These are phyloP conservation scores for Yamadazyma epiphylla DNA, from an alignment of 1,139 yeast species.

Conservation along the genomic window DNA sequence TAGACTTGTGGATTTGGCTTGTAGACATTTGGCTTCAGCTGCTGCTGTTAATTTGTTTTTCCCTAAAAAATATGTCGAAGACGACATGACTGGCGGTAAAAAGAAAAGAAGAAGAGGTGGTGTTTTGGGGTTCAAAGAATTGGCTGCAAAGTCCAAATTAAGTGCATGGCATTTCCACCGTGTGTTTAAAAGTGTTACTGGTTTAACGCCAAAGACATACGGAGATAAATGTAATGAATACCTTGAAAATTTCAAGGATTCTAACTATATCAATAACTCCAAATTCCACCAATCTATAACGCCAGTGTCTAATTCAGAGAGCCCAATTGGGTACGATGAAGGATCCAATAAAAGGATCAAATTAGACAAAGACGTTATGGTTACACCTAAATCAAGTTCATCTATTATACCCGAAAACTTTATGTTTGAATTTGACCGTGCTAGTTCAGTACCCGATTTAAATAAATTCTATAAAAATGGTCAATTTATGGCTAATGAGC, in stretches of 20 bases:
- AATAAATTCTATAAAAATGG: constrained; percentile 12
- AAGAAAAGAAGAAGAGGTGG: constrained; percentile 77
- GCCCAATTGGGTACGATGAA: constrained; percentile 4
- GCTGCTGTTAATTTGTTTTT: constrained; percentile 55
- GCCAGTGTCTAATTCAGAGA: constrained; percentile 5
- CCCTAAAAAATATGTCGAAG: constrained; percentile 13
- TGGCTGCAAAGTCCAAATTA: constrained; percentile 78
- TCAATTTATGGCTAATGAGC: too few species aligned
- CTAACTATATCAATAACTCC: constrained; percentile 11
- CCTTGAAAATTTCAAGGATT: constrained; percentile 36
- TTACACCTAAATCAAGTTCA: constrained; percentile 1
- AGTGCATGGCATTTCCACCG: constrained; percentile 96
- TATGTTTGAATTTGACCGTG: constrained; percentile 12
- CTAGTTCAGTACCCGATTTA: constrained; percentile 29
- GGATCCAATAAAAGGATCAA: constrained; percentile 1
- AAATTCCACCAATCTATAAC: constrained; percentile 10
- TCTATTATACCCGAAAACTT: constrained; percentile 2
- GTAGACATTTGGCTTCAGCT: constrained; percentile 79
- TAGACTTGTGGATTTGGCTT: constrained; percentile 71
- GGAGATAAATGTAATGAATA: constrained; percentile 85
- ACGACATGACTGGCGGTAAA: constrained; percentile 8
- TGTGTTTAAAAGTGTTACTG: constrained; percentile 81
- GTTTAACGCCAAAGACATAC: constrained; percentile 82
- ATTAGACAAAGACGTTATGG: too few species aligned
- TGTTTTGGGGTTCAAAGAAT: constrained; percentile 80